Evolutionary conservation across 2,329 filamentous ascomycete genomes (phyloP).

Genomic region (Anthostomella pinea): DNA sequence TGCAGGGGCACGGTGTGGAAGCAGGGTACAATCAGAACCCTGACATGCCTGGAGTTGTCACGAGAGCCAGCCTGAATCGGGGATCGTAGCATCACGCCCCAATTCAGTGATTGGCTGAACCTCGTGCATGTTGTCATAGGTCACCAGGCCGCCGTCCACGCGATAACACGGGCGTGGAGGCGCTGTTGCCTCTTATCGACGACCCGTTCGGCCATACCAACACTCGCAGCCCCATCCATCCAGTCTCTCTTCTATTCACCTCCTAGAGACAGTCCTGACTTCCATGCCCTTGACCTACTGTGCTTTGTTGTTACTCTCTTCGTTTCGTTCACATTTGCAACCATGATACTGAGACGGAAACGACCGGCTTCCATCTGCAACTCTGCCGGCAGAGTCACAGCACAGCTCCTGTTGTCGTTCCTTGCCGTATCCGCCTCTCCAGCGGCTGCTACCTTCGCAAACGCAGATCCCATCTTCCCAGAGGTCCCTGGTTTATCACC

Average conservation of each 20-base stretch:
- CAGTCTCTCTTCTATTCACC: background rate
- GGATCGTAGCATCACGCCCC: no score
- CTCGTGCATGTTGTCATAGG: no score
- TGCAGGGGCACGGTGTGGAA: no score
- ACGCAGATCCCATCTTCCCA: slow-evolving; percentile 43
- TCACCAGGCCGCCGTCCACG: no score
- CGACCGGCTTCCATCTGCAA: slow-evolving; percentile 37
- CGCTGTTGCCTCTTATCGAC: no score
- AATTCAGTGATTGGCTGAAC: no score
- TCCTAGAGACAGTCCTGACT: no score
- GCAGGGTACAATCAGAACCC: no score
- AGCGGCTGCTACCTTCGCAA: slow-evolving; percentile 32
- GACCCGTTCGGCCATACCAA: no score
- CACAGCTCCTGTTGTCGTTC: slow-evolving; percentile 63
- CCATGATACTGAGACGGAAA: slow-evolving; percentile 28
- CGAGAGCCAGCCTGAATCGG: no score
- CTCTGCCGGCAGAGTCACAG: slow-evolving; percentile 62
- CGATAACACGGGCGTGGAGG: no score
- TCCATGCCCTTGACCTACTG: background rate
- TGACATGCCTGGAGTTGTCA: no score
- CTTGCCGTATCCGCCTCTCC: slow-evolving; percentile 55
- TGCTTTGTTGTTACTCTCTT: background rate
- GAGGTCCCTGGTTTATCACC: slow-evolving; percentile 41
- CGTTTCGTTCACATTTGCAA: slow-evolving; percentile 6
- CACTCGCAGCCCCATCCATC: slow-evolving; percentile 6